Evolutionary conservation across 192 early-diverging fungal genomes (phyloP), one percentile per base, ranked within the genome.

Genomic region (Coemansia sp.): DNA sequence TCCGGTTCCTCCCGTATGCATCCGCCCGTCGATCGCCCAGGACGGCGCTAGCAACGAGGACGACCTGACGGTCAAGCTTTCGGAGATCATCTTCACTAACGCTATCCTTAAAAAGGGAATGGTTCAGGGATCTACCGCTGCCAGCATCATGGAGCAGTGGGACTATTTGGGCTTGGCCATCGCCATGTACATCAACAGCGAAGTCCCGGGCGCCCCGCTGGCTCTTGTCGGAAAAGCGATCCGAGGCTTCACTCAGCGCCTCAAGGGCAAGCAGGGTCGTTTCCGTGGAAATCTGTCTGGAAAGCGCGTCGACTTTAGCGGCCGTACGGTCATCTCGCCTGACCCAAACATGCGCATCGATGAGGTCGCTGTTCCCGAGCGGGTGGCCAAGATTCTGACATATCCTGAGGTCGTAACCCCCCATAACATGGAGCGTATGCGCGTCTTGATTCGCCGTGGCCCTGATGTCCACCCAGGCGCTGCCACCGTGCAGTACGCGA

Each of bases 231-330:
- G 82, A 56, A 93, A 90, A 72, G 87, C 87, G 1, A 87, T 85
- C 52, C 83, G 86, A 63, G 97, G 97, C 58, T 89, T 97, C 55
- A 94, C 92, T 59, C 97, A 99, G 83, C 86, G 97, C 32, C 75
- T 99, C 57, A 99, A 99, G 85, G 97, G 97, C 48, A 99, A 99
- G 70, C 92, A 97, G 63, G 97, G 97, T 58, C 91, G 97, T 55
- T 97, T 99, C 85, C 90, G 97, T 66, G 97, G 97, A 47, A 99
- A 99, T 61, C 83, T 99, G 56, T 95, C 94, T 1, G 97, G 97
- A 60, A 99, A 99, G 85, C 94, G 97, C 74, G 97, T 99, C 5
- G 96, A 99, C 76, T 99, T 97, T 67, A 97, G 95, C 35, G 96
- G 92, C 3, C 87, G 97, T 73, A 99, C 97, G 3, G 97, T 99